Evolutionary conservation across 768 basidiomycete genomes (phyloP).

Genomic region (Mycena amicta): DNA sequence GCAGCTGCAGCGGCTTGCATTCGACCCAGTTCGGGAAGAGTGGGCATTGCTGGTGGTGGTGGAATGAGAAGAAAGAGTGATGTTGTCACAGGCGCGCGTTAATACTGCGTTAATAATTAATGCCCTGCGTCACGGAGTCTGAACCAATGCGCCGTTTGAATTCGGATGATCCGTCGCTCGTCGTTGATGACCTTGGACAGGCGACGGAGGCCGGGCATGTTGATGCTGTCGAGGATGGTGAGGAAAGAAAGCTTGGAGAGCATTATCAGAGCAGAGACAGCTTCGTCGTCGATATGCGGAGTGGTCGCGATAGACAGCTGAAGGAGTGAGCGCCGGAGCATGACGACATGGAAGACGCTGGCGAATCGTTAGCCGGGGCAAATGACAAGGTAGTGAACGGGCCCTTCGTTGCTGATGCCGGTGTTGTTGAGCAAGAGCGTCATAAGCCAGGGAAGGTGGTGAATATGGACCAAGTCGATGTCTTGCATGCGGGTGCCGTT

Average conservation of each 20-base stretch:
- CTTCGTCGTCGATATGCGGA: slow-evolving; percentile 55
- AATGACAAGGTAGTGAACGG: slow-evolving; percentile 20
- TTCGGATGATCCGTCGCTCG: slow-evolving; percentile 43
- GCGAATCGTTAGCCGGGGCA: slow-evolving; percentile 10
- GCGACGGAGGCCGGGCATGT: slow-evolving; percentile 60
- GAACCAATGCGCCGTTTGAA: too few relatives aligned
- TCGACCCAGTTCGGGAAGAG: neutral
- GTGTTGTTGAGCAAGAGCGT: slow-evolving; percentile 53
- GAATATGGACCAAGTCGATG: slow-evolving; percentile 52
- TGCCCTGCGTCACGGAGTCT: neutral
- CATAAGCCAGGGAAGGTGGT: slow-evolving; percentile 53
- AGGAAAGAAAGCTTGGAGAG: slow-evolving; percentile 51
- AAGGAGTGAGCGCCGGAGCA: slow-evolving; percentile 55
- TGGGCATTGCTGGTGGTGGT: neutral
- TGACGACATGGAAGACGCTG: slow-evolving; percentile 60
- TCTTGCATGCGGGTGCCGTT: slow-evolving; percentile 46
- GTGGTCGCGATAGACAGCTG: slow-evolving; percentile 57
- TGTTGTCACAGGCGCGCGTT: neutral
- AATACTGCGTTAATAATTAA: too few relatives aligned
- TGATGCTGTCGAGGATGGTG: slow-evolving; percentile 56
- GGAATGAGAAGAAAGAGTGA: neutral
- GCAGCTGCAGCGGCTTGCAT: neutral
- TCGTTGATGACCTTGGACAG: slow-evolving; percentile 41
- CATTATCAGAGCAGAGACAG: slow-evolving; percentile 54
- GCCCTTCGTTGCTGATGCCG: slow-evolving; percentile 66